Base-by-base conservation (phyloP, 2,329 filamentous ascomycete genomes). In the Pyricularia grisea region DNA sequence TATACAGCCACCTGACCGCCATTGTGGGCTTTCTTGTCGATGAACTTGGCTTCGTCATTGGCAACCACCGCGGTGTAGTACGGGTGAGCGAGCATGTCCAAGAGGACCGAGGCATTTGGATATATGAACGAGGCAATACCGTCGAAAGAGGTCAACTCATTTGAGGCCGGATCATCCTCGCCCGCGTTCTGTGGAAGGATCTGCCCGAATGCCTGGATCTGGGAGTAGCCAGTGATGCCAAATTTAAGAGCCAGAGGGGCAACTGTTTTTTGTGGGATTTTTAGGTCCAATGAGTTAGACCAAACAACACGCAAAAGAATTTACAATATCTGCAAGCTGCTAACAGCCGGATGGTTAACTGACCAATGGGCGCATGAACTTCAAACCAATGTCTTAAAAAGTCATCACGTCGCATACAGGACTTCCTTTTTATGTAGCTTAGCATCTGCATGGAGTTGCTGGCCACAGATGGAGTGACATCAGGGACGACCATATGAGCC, bases 211-310 rank as follows among this genome's bases (percentile, higher is more conserved):
- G 65, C 65, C 31, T 33, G 65, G 30, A 66, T 23, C 65, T 66
- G 65, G 10, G 65, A 66, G 28, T 66, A 66, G n/a, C n/a, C 65
- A 42, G 7, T 30, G 65, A 50, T 66, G 65, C 65, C 65, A n/a
- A 66, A 66, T n/a, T 66, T 66, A n/a, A 23, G 33, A 23, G 65
- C 65, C 65, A 66, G 28, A 10, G 65, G 31, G 65, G 65, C 65
- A 23, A 66, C 65, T 66, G 31, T 42, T 6, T 11, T 42, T 42
- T 42, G 36, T 42, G 36, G 36, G 36, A 42, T 42, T 42, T 42
- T 42, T 42, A 42, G 36, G 6, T 42, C 36, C 36, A 42, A 42
- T 42, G 36, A 6, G 36, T 42, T 42, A 42, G 36, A 42, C 2
- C 36, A 42, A 42, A 42, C 36, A 42, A 42, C 36, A 6, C 36